Evolutionary conservation across 495 filamentous ascomycete genomes (phyloP), one percentile per base, ranked within the genome.

Genomic region (Ascodesmis nigricans): DNA sequence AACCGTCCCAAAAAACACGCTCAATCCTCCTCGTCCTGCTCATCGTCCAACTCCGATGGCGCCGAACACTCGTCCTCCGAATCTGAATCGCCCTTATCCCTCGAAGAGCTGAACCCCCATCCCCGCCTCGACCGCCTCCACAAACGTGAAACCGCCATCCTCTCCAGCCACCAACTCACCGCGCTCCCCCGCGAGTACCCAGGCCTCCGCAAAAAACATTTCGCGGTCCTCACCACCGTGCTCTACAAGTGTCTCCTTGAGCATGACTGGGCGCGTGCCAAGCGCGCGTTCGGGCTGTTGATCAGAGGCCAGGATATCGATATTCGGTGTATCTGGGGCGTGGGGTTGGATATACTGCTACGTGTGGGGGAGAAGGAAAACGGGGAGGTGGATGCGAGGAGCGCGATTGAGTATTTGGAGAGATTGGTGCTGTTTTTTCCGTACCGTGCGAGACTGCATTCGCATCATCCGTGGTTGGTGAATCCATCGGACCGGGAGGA

Each of bases 201-300:
- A 14, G 10, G n/a, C 9, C 27, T 50, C 1, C 47, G 47, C 9
- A 15, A 6, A 2, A 38, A 36, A 8, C 46, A 51, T 31, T 17
- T 37, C 0, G n/a, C 31, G 1, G 39, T 42, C 11, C 33, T 51
- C 21, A 41, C 34, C 7, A 39, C 43, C 1, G 33, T 51, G 7
- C 39, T 51, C 4, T 33, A 51, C 38, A 38, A 39, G 34, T 28
- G 33, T 8, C 33, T 51, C n/a, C 23, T 46, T 18, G 26, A 24
- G 9, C 30, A 27, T 5, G 43, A 50, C 36, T 50, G 35, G 11
- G 9, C 18, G 7, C 35, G 39, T 7, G 47, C 46, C 1, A 29
- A 31, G 3, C 46, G 47, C 10, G 47, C 47, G 5, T 51, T 32
- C 16, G 46, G 29, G 8, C 27, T 51, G 8, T 28, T 51, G 10